Conservation (phyloP, 2,329 filamentous ascomycete genomes). For the Zymoseptoria crescenta region DNA sequence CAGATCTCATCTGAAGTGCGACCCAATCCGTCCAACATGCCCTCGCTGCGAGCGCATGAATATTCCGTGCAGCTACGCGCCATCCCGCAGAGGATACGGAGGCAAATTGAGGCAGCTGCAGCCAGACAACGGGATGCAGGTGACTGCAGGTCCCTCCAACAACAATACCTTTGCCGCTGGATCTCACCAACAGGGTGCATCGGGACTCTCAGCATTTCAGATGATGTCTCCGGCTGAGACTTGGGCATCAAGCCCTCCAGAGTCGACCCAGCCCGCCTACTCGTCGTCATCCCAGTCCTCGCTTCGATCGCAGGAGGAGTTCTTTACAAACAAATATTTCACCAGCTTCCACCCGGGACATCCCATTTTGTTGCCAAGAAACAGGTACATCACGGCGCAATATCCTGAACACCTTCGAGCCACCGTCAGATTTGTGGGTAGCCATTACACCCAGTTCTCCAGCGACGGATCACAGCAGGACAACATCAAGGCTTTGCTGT, state of each 20-base stretch:
- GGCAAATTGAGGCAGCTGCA: neutral
- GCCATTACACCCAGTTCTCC: conserved; percentile 40
- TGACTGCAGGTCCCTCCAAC: no score
- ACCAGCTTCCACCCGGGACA: conserved; percentile 49
- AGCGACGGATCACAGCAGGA: conserved; percentile 31
- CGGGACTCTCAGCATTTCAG: conserved; percentile 31
- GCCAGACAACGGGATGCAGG: neutral
- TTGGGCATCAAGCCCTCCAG: conserved; percentile 34
- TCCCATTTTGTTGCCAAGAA: conserved; percentile 48
- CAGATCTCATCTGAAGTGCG: conserved; percentile 66
- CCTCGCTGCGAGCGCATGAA: conserved; percentile 55
- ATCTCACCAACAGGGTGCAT: neutral
- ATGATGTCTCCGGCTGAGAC: conserved; percentile 30
- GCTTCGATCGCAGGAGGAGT: conserved; percentile 25
- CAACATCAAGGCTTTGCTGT: conserved; percentile 48
- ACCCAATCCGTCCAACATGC: conserved; percentile 59
- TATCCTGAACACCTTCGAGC: conserved; percentile 44
- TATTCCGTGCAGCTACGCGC: conserved; percentile 61
- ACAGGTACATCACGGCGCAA: conserved; percentile 32
- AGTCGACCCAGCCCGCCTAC: conserved; percentile 44
- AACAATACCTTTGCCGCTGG: no score
- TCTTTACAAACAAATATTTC: conserved; percentile 49
- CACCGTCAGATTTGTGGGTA: conserved; percentile 50
- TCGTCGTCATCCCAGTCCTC: conserved; percentile 3
- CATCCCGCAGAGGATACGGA: conserved; percentile 68